Base-by-base conservation (phyloP, 495 filamentous ascomycete species). In the Parathielavia appendiculata region DNA sequence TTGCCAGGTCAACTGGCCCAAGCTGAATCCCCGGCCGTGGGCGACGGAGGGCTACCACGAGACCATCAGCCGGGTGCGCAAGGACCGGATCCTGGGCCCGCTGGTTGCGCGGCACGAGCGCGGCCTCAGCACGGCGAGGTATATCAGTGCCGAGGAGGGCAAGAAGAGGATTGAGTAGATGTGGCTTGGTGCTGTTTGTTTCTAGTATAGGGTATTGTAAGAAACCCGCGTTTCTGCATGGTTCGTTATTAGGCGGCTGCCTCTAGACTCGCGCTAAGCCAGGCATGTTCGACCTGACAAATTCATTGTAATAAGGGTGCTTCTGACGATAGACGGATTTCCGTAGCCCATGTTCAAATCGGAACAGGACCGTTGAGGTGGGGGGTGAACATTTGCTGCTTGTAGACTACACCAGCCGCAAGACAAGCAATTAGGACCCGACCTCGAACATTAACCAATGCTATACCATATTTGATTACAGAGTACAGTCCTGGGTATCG, bases 1-100 rank as follows among this genome's bases (percentile, higher is more conserved):
- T n/a, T n/a, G 46, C 7, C 5, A 96, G 91, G 91, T 98, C 32
- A 95, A 92, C 73, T 98, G 93, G 93, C 93, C 93, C 17, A 96
- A 93, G 68, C 81, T 98, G 6, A 95, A 93, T 63, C 89, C 89
- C 7, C 86, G 90, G 9, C 81, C 86, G 4, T 92, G 84, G 73
- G 92, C 88, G 1, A 81, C 81, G 1, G 95, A 98, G 69, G 89
- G 91, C 11, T 93, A 91, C 63, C 86, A 92, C 60, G 92, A 97
- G 67, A 86, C 91, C 23, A 81, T 96, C 64, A 78, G 75, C 66
- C 83, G 86, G 65, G 88, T 89, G 10, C 77, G 83, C 32, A 83
- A 88, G 59, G 90, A 93, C 71, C 81, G 82, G 59, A 69, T 96
- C 20, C 76, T 96, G 58, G 92, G 91, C 2, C 73, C 78, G 35